Evolutionary conservation across 129 eudicot genomes (phyloP), one percentile per base, ranked within the genome.

Genomic region (Mikania micrantha): DNA sequence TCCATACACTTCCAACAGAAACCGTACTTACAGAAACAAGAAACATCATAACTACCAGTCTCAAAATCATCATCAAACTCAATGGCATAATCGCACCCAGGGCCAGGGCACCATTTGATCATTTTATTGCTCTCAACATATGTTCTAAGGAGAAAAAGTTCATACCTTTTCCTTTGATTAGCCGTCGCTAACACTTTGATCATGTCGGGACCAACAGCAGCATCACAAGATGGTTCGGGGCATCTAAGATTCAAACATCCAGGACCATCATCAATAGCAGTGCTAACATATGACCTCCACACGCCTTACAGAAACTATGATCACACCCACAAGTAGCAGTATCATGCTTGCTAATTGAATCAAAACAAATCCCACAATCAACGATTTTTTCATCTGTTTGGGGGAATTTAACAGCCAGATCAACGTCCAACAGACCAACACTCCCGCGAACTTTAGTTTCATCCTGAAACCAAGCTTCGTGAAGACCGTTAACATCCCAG

Each of bases 31-130:
- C 89, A 84, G 19, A 48, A 21, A 67, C 89, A 84, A 6, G 67
- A 39, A 13, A 84, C 89, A 60, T 84, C 89, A 17, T 80, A 84
- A 40, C 17, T 80, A 29, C 69, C 78, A 1, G 36, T 60, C 20
- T 78, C 85, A 8, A 39, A 62, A 59, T 78, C 83, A 48, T 66
- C 79, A 21, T 74, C 74, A 44, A 68, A 82, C n/a, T 82, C 86
- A 7, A 82, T 71, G 9, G 86, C 83, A 60, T 42, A 74, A 2
- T 78, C 86, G 7, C 89, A 84, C 2, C 83, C 85, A 0, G 89
- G 89, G 24, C 81, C 89, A 41, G 89, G 83, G 31, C 89, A 84
- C 89, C 89, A 84, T 52, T 84, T 84, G 19, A 72, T 69, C 83
- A 41, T 77, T 38, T 73, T 70, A 32, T 59, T 79, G 2, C 73